Conservation (phyloP, 768 basidiomycete genomes). For the Suillus clintonianus region DNA sequence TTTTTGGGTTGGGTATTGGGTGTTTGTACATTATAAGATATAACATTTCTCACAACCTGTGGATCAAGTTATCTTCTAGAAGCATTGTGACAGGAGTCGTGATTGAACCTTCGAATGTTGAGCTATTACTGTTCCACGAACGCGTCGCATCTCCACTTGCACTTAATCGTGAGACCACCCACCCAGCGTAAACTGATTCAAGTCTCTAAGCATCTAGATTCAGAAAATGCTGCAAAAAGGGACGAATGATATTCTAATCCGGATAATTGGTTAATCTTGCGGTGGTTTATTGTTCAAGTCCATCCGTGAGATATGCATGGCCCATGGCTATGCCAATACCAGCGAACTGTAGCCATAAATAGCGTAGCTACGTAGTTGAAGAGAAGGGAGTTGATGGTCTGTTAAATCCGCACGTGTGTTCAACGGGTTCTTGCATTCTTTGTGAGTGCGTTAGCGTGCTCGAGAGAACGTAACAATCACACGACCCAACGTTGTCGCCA, state of each 20-base stretch:
- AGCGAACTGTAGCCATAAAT: background rate
- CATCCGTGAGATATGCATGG: background rate
- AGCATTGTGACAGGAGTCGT: background rate
- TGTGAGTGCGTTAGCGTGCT: background rate
- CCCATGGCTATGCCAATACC: background rate
- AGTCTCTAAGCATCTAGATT: background rate
- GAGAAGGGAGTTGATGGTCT: background rate
- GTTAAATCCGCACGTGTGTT: background rate
- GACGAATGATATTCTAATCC: background rate
- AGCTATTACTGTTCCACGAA: background rate
- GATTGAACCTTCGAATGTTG: background rate
- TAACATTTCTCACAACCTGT: background rate
- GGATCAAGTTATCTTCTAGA: background rate
- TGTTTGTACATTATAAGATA: background rate
- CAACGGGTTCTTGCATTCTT: background rate
- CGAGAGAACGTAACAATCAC: background rate
- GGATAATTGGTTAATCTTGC: background rate
- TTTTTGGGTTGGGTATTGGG: constrained; percentile 2
- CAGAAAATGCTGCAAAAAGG: background rate
- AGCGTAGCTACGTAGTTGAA: background rate
- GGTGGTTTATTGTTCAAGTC: background rate
- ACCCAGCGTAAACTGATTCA: background rate
- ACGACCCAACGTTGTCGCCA: background rate
- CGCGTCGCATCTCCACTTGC: background rate
- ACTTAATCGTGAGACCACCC: background rate